phyloP scores from a whole-genome alignment of 176 grass and related monocot species.

The Musa itinerans region DNA sequence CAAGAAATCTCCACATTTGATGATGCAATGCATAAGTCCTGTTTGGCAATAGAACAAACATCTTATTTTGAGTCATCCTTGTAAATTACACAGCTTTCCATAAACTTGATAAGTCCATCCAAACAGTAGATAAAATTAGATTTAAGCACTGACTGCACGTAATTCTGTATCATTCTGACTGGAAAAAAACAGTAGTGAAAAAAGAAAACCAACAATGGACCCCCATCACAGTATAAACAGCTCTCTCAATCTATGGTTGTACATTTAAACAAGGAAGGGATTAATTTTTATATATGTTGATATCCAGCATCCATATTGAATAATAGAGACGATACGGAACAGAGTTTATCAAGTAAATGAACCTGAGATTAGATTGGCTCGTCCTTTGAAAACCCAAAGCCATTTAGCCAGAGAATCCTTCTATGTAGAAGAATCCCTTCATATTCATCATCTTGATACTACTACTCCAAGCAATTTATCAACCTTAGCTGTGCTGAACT shows the following conservation, averaged over 20 bases:
- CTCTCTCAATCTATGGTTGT: neutral
- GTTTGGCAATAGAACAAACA: neutral
- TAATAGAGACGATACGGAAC: neutral
- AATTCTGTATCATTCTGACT: no score
- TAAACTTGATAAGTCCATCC: neutral
- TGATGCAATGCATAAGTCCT: no score
- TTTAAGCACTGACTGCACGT: no score
- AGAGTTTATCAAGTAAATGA: neutral
- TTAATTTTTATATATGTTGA: neutral
- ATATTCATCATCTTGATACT: neutral
- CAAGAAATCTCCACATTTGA: no score
- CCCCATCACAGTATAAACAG: neutral
- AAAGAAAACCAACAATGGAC: neutral
- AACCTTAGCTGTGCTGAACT: neutral
- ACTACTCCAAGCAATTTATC: no score
- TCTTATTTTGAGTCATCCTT: neutral
- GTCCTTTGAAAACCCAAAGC: no score
- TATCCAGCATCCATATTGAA: neutral
- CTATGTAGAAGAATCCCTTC: neutral
- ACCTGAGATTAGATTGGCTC: neutral
- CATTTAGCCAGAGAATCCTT: neutral
- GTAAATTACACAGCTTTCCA: neutral
- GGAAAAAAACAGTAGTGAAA: no score
- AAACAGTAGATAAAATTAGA: no score
- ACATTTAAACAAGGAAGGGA: neutral